A percentile compares a stretch with the other conserved stretches of the same genome.
Evolutionary conservation across 768 basidiomycete genomes (phyloP).

Genomic region (Russula olivacea): DNA sequence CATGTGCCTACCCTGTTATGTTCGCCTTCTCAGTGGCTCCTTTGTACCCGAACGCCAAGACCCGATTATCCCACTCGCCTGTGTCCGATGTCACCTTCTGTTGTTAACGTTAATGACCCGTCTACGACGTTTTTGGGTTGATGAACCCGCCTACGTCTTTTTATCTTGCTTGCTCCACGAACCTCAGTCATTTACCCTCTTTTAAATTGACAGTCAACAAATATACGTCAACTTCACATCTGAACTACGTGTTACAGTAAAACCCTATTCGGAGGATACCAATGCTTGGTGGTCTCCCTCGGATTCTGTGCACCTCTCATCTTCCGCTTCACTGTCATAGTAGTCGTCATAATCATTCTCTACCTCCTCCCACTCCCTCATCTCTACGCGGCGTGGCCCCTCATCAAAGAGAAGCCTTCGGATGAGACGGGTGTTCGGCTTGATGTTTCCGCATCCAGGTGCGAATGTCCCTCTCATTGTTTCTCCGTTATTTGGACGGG

Average conservation of each 20-base stretch:
- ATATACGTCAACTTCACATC: background rate
- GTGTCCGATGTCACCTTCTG: background rate
- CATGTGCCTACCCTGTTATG: too few relatives aligned
- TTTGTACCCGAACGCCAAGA: background rate
- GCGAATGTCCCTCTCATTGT: slow-evolving; percentile 16
- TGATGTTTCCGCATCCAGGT: slow-evolving; percentile 16
- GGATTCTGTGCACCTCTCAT: background rate
- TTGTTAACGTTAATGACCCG: background rate
- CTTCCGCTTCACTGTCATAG: background rate
- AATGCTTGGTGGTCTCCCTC: background rate
- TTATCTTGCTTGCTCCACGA: background rate
- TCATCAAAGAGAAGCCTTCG: slow-evolving; percentile 16
- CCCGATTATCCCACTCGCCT: background rate
- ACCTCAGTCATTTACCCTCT: background rate
- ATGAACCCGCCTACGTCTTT: background rate
- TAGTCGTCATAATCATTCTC: background rate
- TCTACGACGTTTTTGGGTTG: background rate
- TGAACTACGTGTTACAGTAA: background rate
- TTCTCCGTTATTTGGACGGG: background rate
- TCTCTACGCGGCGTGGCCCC: slow-evolving; percentile 1
- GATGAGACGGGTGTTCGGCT: slow-evolving; percentile 13
- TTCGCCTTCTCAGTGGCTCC: background rate
- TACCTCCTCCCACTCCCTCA: slow-evolving; percentile 6
- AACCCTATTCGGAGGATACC: too few relatives aligned
- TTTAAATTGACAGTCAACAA: background rate